phyloP scores from a whole-genome alignment of 306 rosid species.

The Inga leiocalycina region DNA sequence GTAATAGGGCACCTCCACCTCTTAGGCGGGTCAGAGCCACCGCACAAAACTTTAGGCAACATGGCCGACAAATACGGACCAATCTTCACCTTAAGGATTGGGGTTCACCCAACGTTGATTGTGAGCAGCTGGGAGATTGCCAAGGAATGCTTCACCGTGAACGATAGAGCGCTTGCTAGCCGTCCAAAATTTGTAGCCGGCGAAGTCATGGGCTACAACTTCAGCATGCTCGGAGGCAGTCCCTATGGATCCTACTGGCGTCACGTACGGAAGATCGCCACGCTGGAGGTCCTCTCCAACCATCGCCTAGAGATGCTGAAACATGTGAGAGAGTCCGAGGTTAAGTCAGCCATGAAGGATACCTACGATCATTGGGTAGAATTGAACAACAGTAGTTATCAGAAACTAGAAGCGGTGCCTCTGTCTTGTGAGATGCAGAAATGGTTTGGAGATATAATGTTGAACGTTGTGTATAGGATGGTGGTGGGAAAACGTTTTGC shows the following conservation, averaged over 20 bases:
- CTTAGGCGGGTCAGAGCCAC: constrained; percentile 8
- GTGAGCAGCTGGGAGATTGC: constrained; percentile 34
- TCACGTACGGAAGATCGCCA: constrained; percentile 39
- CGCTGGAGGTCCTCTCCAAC: constrained; percentile 23
- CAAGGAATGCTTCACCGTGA: constrained; percentile 2
- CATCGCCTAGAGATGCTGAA: constrained; percentile 29
- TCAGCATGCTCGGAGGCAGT: constrained; percentile 24
- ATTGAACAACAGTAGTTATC: neutral
- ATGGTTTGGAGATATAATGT: constrained; percentile 37
- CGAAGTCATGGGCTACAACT: constrained; percentile 24
- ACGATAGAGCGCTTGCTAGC: constrained; percentile 1
- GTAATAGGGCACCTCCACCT: constrained; percentile 40
- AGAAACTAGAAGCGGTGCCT: neutral
- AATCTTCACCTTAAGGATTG: constrained; percentile 4
- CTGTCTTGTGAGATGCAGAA: constrained; percentile 31
- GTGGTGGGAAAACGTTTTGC: constrained; percentile 37
- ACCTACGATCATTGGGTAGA: neutral
- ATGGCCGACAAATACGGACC: constrained; percentile 31
- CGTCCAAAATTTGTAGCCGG: constrained; percentile 7
- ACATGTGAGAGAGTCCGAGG: constrained; percentile 32
- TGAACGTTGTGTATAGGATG: constrained; percentile 27
- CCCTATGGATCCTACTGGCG: constrained; percentile 56
- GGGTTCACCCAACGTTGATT: neutral
- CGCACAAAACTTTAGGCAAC: constrained; percentile 3
- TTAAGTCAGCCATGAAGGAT: constrained; percentile 23